Base-by-base conservation (phyloP, 202 grass and related monocot species). In the Carex sylvatica region DNA sequence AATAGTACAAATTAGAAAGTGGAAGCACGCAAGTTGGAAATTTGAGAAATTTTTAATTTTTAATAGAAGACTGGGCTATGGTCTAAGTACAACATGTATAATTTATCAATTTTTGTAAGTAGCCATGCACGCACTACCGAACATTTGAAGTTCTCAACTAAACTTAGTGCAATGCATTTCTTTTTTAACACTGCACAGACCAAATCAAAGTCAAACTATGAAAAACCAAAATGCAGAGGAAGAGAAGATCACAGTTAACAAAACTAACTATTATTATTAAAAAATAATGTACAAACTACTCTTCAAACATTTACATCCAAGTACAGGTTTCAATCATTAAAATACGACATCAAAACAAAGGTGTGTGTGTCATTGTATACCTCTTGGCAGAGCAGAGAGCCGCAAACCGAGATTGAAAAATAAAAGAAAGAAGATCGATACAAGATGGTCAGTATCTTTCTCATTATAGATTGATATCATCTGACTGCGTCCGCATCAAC, bases 401-500 rank as follows among this genome's bases (percentile, higher is more conserved):
- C 14, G 18, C 9, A 59, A 26, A 66, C 40, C 16, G 67, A 86
- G 60, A 70, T 61, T 62, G 8, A 84, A 18, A 84, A 82, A 87
- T 47, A 61, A 47, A 75, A 59, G 14, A 56, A 83, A 58, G 44
- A 74, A 14, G 59, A 18, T 36, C 15, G 19, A 36, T 59, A 59
- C 53, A 38, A 20, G 52, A 12, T 36, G 8, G 16, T 6, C 58
- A 28, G 61, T 28, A 65, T 24, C 9, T 47, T 80, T 9, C 35
- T 61, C 74, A 46, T 86, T 83, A 91, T 35, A 85, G 11, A 70
- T 35, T 85, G 82, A 85, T 71, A 20, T 23, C 52, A 70, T 28
- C 73, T 80, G 44, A 30, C 62, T 95, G 92, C 65, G 9, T 54
- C n/a, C 26, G 63, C 26, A 82, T 67, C 83, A 95, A 90, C 75